Evolutionary conservation across 2,329 filamentous ascomycete genomes (phyloP).

Genomic region (Fusarium dlaminii): DNA sequence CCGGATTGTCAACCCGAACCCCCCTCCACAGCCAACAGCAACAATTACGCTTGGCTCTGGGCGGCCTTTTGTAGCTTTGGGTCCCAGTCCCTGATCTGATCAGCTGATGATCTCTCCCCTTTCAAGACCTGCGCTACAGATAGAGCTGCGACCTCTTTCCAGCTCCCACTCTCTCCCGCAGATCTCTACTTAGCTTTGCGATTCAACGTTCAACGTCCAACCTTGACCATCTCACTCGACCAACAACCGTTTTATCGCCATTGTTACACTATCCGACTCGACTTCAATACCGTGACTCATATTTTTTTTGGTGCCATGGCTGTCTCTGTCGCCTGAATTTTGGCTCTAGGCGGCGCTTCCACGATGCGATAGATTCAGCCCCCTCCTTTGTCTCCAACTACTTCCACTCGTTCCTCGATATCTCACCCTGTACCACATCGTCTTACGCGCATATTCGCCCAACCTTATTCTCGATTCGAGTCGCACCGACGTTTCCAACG

Average conservation of each 20-base stretch:
- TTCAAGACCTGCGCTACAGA: constrained; percentile 36
- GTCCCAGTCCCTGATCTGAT: constrained; percentile 36
- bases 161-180: constrained; percentile 34
- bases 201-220: constrained; percentile 18
- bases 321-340: constrained; percentile 34
- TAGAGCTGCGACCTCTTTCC: constrained; percentile 39
- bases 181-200: constrained; percentile 35
- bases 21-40: constrained; percentile 34
- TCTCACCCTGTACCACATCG: constrained; percentile 23
- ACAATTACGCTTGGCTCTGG: constrained; percentile 32
- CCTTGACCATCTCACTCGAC: constrained; percentile 9
- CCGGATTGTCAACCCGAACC: constrained; percentile 39
- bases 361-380: constrained; percentile 39
- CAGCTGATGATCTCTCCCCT: constrained; percentile 46
- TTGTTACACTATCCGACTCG: neutral
- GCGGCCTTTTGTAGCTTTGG: constrained; percentile 28
- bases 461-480: neutral
- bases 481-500: constrained; percentile 8
- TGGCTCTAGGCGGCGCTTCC: constrained; percentile 36
- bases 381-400: constrained; percentile 36
- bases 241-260: neutral
- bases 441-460: constrained; percentile 21
- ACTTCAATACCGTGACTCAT: constrained; percentile 1
- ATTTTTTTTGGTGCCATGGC: constrained; percentile 32
- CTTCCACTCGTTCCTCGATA: constrained; percentile 36